Base-by-base conservation (phyloP, 208 protist genomes). In the Herpetomonas samuelpessoai region DNA sequence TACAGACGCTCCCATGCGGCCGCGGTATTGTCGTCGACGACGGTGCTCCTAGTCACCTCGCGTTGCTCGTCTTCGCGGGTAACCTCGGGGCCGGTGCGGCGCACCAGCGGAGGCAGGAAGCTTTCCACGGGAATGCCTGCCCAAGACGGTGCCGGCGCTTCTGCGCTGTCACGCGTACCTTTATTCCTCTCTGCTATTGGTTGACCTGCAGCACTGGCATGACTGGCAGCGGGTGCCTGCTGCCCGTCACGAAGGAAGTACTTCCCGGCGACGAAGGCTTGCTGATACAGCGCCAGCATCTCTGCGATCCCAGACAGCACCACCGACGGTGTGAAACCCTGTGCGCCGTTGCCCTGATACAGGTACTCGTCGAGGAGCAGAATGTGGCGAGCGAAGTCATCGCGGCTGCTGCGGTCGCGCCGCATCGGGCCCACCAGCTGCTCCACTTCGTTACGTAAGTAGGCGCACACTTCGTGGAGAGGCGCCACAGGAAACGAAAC, bases 301-400 rank as follows among this genome's bases (percentile, higher is more conserved):
- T 74, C 67, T 0, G 76, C 65, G n/a, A 92, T 22, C 7, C 86
- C 86, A 1, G 68, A 51, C n/a, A 82, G 47, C 9, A 92, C 68
- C 74, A 82, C 83, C n/a, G 64, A 31, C 29, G 79, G 76, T 0
- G 86, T 92, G 51, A 89, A 74, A 35, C 86, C 86, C 24, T 65
- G 58, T 6, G 68, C 69, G 19, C 79, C 73, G 57, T 87, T 79
- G 21, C 73, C 72, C 14, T 68, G 57, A 24, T 6, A 41, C 9
- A 89, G 70, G 16, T 86, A 55, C 47, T 85, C 86, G 24, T 76
- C 48, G 30, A 87, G 65, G 31, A 88, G 72, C 10, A 82, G 66
- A 0, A 75, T 57, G 25, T 73, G 68, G 9, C 74, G 57, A 1
- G 62, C 66, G 48, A 73, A 77, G 57, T 63, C 7, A n/a, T 54